Conservation (phyloP, 2,329 filamentous ascomycete species). For the Xylariaceae sp. region DNA sequence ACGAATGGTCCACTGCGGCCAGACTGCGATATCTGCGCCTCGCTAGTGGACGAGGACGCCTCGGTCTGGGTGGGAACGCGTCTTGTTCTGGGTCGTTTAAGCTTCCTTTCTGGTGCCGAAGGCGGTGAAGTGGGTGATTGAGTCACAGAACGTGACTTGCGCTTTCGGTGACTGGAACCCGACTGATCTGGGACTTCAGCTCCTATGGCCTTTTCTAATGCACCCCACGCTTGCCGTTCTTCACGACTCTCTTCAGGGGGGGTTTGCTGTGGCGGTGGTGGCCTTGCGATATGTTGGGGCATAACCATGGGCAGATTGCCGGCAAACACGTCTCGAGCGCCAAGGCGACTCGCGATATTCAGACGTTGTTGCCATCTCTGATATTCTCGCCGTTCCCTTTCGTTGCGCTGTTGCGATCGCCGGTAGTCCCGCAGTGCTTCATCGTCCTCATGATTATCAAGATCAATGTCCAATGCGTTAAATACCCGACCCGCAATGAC, state of each 20-base stretch:
- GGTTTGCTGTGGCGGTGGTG: slow-evolving; percentile 48
- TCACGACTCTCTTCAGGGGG: slow-evolving; percentile 65
- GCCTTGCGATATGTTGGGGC: slow-evolving; percentile 55
- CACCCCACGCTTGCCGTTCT: slow-evolving; percentile 82
- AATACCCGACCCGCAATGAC: slow-evolving; percentile 56
- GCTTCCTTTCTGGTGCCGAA: slow-evolving; percentile 70
- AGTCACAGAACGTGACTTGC: slow-evolving; percentile 65
- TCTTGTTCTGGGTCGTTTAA: slow-evolving; percentile 81
- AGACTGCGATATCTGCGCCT: slow-evolving; percentile 20
- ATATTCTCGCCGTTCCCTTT: slow-evolving; percentile 52
- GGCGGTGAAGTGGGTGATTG: slow-evolving; percentile 63
- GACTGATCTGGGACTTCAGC: slow-evolving; percentile 46
- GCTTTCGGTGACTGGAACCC: slow-evolving; percentile 57
- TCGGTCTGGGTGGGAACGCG: slow-evolving; percentile 51
- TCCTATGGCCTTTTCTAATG: slow-evolving; percentile 78
- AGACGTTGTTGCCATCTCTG: slow-evolving; percentile 80
- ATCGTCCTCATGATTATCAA: slow-evolving; percentile 83
- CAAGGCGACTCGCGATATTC: slow-evolving; percentile 73
- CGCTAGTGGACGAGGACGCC: slow-evolving; percentile 37
- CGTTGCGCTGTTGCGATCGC: slow-evolving; percentile 47
- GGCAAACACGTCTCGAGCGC: slow-evolving; percentile 67
- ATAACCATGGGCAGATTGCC: slow-evolving; percentile 53
- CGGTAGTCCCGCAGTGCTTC: slow-evolving; percentile 49
- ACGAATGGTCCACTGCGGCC: slow-evolving; percentile 9
- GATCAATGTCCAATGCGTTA: slow-evolving; percentile 67